Conservation (phyloP, 345 rosid genomes). For the Rhizophora mangle region DNA sequence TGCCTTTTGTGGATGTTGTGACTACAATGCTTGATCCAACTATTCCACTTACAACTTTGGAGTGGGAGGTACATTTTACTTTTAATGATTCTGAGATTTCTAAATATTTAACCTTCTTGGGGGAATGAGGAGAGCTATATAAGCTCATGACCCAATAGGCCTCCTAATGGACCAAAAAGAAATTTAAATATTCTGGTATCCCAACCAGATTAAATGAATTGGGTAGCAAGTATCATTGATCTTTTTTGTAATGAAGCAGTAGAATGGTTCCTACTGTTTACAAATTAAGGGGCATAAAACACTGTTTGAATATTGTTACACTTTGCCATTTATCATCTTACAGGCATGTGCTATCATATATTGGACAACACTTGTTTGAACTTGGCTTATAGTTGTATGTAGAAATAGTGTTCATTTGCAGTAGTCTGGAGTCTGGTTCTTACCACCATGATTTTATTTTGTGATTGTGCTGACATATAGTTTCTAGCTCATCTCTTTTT, state of each 20-base stretch:
- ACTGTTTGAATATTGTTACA: not conserved
- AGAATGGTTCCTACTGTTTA: no score
- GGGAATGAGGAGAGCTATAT: no score
- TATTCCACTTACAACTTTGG: constrained; percentile 91
- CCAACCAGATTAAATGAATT: no score
- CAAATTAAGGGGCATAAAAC: no score
- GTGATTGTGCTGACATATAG: not conserved
- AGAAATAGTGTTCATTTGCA: not conserved
- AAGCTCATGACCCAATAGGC: no score
- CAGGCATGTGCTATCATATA: not conserved
- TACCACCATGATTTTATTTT: not conserved
- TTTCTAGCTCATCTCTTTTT: constrained; percentile 3
- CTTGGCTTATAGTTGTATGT: not conserved
- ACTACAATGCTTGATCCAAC: constrained; percentile 98
- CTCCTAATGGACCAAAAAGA: no score
- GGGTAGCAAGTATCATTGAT: no score
- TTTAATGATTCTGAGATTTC: not conserved
- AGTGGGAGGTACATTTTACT: constrained; percentile 74
- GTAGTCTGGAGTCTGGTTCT: not conserved
- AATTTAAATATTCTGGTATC: not conserved
- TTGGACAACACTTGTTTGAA: not conserved
- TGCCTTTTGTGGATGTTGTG: constrained; percentile 90
- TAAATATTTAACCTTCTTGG: not conserved
- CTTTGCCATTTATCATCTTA: not conserved
- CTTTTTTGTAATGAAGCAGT: no score